phyloP scores from a whole-genome alignment of 805 yeast genomes.

The Candida michaelii region DNA sequence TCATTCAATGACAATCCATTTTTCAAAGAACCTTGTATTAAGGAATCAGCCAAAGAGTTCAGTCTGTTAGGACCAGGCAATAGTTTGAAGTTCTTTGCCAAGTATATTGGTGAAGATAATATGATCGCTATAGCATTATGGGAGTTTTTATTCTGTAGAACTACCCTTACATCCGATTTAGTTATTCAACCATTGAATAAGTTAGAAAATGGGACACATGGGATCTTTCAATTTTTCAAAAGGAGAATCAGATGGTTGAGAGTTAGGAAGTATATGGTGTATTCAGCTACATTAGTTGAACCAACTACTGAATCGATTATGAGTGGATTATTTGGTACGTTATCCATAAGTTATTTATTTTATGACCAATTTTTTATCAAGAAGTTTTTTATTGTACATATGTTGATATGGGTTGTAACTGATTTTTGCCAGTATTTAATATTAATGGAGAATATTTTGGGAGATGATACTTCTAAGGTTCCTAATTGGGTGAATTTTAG shows the following conservation, averaged over 20 bases:
- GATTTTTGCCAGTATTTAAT: conserved; percentile 62
- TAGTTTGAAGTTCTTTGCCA: conserved; percentile 69
- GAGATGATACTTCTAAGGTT: conserved; percentile 9
- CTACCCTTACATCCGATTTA: conserved; percentile 76
- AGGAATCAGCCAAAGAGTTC: conserved; percentile 26
- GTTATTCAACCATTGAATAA: conserved; percentile 67
- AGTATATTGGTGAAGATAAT: conserved; percentile 88
- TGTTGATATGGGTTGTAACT: conserved; percentile 59
- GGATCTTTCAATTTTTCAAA: conserved; percentile 54
- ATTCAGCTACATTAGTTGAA: conserved; percentile 79
- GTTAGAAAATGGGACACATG: conserved; percentile 33
- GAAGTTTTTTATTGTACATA: conserved; percentile 49
- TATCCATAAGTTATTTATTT: conserved; percentile 51
- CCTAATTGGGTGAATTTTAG: conserved; percentile 29
- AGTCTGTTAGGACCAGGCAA: conserved; percentile 36
- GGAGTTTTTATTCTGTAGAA: conserved; percentile 63
- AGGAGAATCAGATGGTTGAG: conserved; percentile 84
- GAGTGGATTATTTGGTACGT: conserved; percentile 65
- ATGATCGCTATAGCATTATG: conserved; percentile 88
- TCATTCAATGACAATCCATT: conserved; percentile 23
- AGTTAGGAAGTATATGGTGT: conserved; percentile 84
- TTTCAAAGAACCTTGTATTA: conserved; percentile 30
- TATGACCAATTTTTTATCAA: conserved; percentile 30
- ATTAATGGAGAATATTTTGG: conserved; percentile 32
- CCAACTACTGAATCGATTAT: conserved; percentile 81